Evolutionary conservation across 2,329 filamentous ascomycete genomes (phyloP).

Genomic region (Tolypocladium nubicola): DNA sequence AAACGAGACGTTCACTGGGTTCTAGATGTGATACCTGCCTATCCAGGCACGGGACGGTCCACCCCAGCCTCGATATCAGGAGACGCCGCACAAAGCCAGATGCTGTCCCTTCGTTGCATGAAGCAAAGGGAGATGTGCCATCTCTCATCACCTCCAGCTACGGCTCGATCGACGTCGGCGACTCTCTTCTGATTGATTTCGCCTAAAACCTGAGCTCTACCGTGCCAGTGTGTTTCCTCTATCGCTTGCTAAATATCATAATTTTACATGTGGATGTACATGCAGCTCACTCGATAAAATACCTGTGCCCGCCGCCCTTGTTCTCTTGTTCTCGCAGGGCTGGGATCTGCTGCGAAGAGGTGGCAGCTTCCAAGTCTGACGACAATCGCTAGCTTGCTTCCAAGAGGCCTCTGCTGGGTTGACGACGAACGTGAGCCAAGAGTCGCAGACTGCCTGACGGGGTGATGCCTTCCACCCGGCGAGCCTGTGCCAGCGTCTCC

Average conservation of each 20-base stretch:
- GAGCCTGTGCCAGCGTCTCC: conserved; percentile 79
- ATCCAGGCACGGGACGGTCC: background rate
- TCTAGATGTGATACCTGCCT: background rate
- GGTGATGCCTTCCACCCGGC: conserved; percentile 72
- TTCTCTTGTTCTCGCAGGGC: background rate
- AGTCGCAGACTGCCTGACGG: conserved; percentile 50
- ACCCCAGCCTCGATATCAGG: background rate
- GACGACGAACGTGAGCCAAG: conserved; percentile 47
- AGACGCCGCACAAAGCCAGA: too few relatives aligned
- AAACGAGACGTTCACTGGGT: conserved; percentile 1
- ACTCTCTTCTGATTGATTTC: background rate
- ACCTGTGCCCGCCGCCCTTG: background rate
- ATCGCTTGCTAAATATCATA: background rate
- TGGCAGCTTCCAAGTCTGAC: background rate
- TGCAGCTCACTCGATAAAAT: background rate
- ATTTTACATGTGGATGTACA: background rate
- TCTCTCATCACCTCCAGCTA: background rate
- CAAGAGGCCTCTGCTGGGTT: background rate
- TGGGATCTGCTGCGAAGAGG: background rate
- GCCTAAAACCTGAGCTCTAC: background rate
- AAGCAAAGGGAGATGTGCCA: background rate
- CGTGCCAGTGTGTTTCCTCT: background rate
- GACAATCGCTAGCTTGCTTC: background rate
- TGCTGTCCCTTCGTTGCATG: background rate
- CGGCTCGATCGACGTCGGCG: background rate